Conservation (phyloP, 2,329 filamentous ascomycete genomes). For the Fusarium subglutinans region DNA sequence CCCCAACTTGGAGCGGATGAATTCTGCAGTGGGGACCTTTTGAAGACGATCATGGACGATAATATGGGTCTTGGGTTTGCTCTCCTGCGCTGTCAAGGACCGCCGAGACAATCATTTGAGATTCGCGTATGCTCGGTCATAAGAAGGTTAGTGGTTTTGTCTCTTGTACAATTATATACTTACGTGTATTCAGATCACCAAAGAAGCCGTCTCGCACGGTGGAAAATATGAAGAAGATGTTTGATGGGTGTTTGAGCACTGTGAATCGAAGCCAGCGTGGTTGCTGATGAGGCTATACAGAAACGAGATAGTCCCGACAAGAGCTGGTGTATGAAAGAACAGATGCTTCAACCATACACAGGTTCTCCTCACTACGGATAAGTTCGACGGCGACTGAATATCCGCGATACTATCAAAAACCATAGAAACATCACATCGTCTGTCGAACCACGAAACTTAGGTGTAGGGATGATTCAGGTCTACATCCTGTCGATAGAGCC, state of each 20-base stretch:
- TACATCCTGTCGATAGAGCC: background rate
- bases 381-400: background rate
- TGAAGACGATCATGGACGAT: background rate
- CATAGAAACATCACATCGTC: background rate
- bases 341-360: background rate
- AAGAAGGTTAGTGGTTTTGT: background rate
- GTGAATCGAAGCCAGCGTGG: background rate
- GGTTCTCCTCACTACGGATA: no score
- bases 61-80: background rate
- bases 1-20: background rate
- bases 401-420: accelerated
- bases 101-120: background rate
- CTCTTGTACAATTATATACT: background rate
- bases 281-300: no score
- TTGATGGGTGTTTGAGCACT: background rate
- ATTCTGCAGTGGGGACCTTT: background rate
- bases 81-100: background rate
- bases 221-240: background rate
- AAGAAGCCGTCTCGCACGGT: accelerated
- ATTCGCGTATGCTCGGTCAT: background rate
- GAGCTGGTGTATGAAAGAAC: accelerated
- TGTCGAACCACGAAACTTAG: no score
- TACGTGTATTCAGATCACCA: background rate
- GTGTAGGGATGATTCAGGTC: background rate
- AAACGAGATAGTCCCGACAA: background rate